A percentile compares a stretch with the other conserved stretches of the same genome.
These are phyloP conservation scores for Viola odorata DNA, from an alignment of 345 rosid genomes.

Conservation along the genomic window DNA sequence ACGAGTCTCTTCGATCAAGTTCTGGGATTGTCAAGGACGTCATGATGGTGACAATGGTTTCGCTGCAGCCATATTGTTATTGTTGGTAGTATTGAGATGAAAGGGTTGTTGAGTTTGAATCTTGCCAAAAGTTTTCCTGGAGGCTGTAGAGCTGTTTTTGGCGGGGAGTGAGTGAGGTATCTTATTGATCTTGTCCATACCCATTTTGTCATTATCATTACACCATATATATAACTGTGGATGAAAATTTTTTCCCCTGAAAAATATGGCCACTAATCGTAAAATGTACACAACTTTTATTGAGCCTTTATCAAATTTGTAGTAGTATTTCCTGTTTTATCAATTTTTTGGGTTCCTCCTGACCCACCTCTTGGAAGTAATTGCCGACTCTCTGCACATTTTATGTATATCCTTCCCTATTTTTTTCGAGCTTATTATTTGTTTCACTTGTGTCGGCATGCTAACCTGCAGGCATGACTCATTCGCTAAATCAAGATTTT, in stretches of 20 bases:
- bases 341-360: background rate
- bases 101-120: conserved; percentile 15
- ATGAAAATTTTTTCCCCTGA: too few species aligned
- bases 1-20: conserved; percentile 12
- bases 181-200: conserved; percentile 23
- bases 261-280: too few species aligned
- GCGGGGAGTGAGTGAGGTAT: conserved; percentile 13
- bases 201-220: background rate
- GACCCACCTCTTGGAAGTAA: background rate
- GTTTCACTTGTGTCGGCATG: too few species aligned
- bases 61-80: background rate
- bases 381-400: background rate
- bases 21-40: conserved; percentile 8
- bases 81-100: conserved; percentile 17
- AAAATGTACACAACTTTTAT: too few species aligned
- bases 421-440: background rate
- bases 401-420: background rate
- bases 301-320: too few species aligned
- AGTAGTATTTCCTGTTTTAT: too few species aligned
- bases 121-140: conserved; percentile 9
- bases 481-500: too few species aligned
- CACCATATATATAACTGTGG: too few species aligned
- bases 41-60: background rate
- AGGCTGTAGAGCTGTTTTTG: conserved; percentile 21
- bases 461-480: too few species aligned